Evolutionary conservation across 1,284 basidiomycete species (phyloP).

Genomic region (Trametes pubescens): DNA sequence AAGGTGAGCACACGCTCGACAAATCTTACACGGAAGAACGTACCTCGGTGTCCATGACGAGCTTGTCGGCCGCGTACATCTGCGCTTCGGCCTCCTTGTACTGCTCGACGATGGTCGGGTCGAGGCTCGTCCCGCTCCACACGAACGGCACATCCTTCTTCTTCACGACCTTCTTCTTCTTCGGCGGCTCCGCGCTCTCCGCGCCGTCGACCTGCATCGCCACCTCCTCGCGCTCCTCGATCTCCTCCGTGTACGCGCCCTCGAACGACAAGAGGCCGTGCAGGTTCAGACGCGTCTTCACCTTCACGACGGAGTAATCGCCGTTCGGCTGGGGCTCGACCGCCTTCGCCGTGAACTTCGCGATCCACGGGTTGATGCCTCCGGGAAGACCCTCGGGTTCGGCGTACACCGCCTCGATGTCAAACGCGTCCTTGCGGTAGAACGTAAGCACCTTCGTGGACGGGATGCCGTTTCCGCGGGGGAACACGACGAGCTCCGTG

Average conservation of each 20-base stretch:
- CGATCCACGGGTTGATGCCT: constrained; percentile 84
- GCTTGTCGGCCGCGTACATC: constrained; percentile 91
- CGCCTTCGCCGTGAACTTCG: constrained; percentile 81
- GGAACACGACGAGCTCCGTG: constrained; percentile 89
- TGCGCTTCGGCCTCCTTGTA: constrained; percentile 83
- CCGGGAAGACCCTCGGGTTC: constrained; percentile 77
- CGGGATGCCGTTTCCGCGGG: constrained; percentile 81
- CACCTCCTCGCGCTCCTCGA: constrained; percentile 81
- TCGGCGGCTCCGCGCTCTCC: constrained; percentile 59
- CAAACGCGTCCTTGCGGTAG: constrained; percentile 87
- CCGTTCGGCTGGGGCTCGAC: constrained; percentile 75
- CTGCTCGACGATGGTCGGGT: constrained; percentile 67
- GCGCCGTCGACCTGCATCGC: constrained; percentile 74
- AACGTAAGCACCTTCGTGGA: constrained; percentile 96
- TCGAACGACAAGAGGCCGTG: constrained; percentile 91
- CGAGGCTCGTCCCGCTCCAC: constrained; percentile 68
- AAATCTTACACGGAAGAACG: constrained; percentile 29
- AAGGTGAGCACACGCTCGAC: background rate
- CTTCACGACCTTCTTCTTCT: constrained; percentile 84
- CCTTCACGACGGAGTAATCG: constrained; percentile 83
- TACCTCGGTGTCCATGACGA: constrained; percentile 94
- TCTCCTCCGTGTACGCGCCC: constrained; percentile 82
- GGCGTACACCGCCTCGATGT: constrained; percentile 85
- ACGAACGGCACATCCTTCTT: constrained; percentile 85
- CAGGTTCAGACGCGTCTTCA: constrained; percentile 87